Conservation (phyloP, 2,329 filamentous ascomycete genomes). For the Fusarium anguioides region DNA sequence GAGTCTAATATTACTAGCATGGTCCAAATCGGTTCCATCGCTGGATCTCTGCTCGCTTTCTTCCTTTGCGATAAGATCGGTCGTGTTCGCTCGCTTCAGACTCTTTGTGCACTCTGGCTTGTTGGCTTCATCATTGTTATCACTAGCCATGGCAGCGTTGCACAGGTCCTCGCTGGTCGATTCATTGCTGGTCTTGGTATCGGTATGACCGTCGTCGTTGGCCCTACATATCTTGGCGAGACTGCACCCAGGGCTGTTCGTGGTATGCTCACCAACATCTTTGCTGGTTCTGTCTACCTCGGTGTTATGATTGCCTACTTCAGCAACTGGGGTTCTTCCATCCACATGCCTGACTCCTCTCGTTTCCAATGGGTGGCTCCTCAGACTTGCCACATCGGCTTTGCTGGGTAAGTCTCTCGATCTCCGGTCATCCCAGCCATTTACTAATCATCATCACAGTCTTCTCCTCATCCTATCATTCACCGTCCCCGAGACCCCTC, state of each 20-base stretch:
- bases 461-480: slow-evolving; percentile 8
- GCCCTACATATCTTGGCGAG: slow-evolving; percentile 69
- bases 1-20: slow-evolving; percentile 76
- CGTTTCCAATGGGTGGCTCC: slow-evolving; percentile 20
- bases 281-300: slow-evolving; percentile 43
- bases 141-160: slow-evolving; percentile 13
- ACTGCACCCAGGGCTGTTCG: slow-evolving; percentile 71
- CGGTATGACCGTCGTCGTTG: slow-evolving; percentile 23
- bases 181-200: slow-evolving; percentile 21
- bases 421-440: rapidly evolving
- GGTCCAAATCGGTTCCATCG: slow-evolving; percentile 76
- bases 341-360: slow-evolving; percentile 53
- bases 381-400: slow-evolving; percentile 22
- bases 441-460: neutral
- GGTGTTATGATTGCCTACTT: slow-evolving; percentile 66
- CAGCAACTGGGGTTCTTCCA: slow-evolving; percentile 65
- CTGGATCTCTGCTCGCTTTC: slow-evolving; percentile 67
- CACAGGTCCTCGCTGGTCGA: slow-evolving; percentile 8
- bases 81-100: slow-evolving; percentile 12
- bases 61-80: slow-evolving; percentile 20
- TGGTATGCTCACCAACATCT: slow-evolving; percentile 70
- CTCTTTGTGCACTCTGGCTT: slow-evolving; percentile 13
- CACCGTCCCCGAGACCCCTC: slow-evolving; percentile 23
- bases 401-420: neutral
- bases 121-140: slow-evolving; percentile 16